Percentiles rank a stretch among this genome's conserved stretches.
These are phyloP conservation scores for Coemansia sp. DNA, from an alignment of 192 early-diverging fungal species.

Conservation along the genomic window DNA sequence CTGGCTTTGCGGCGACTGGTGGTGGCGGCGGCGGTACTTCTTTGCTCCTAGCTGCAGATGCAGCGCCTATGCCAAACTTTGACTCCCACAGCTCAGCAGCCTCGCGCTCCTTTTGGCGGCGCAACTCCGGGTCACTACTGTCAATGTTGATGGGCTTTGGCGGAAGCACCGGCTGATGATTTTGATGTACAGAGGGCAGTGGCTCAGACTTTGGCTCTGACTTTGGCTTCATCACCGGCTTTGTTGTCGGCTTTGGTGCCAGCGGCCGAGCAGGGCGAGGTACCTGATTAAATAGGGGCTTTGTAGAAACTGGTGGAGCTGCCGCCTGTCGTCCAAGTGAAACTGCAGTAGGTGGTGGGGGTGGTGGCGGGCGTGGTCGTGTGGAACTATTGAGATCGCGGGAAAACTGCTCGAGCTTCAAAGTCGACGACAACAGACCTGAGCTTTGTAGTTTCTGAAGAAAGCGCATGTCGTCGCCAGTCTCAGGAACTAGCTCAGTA, in stretches of 20 bases:
- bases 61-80: conserved; percentile 24
- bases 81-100: conserved; percentile 32
- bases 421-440: conserved; percentile 35
- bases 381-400: conserved; percentile 16
- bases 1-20: conserved; percentile 14
- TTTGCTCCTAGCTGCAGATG: conserved; percentile 3
- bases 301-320: conserved; percentile 10
- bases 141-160: conserved; percentile 5
- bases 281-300: conserved; percentile 2
- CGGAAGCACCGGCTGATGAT: background rate
- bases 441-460: conserved; percentile 23
- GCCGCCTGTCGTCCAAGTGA: background rate
- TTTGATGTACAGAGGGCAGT: background rate
- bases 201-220: background rate
- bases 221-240: conserved; percentile 4
- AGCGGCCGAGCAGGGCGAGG: background rate
- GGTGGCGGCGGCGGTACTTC: background rate
- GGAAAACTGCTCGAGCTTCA: conserved; percentile 24
- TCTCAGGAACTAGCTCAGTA: conserved; percentile 38
- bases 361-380: conserved; percentile 1
- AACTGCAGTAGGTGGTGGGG: background rate
- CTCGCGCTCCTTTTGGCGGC: conserved; percentile 29
- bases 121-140: conserved; percentile 8
- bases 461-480: conserved; percentile 36
- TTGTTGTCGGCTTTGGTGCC: conserved; percentile 19